Percentiles rank a stretch among this genome's conserved stretches.
phyloP scores from a whole-genome alignment of 176 grass and related monocot genomes.

The Otatea glauca region DNA sequence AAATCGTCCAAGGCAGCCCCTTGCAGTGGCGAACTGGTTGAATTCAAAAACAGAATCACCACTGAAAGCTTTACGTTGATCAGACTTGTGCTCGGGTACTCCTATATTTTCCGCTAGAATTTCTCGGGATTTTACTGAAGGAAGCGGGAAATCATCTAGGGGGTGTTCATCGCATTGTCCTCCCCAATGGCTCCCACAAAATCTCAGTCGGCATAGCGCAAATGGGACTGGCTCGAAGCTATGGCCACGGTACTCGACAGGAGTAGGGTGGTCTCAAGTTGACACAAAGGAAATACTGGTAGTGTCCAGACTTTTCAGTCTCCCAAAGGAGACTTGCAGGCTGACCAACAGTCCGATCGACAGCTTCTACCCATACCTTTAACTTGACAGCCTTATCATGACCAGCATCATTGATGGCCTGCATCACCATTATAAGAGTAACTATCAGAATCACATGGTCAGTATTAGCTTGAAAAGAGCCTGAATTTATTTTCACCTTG shows the following conservation, averaged over 20 bases:
- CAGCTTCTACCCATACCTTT: conserved; percentile 88
- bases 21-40: conserved; percentile 68
- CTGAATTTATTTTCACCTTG: conserved; percentile 59
- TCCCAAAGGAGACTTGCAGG: conserved; percentile 81
- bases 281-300: conserved; percentile 76
- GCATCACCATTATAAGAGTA: conserved; percentile 16
- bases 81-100: neutral
- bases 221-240: conserved; percentile 91
- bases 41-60: conserved; percentile 80
- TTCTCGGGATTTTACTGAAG: conserved; percentile 62
- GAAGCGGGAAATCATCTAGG: conserved; percentile 76
- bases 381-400: conserved; percentile 92
- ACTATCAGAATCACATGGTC: conserved; percentile 14
- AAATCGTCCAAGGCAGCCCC: conserved; percentile 88
- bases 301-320: conserved; percentile 70
- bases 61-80: conserved; percentile 43
- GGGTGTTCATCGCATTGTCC: conserved; percentile 52
- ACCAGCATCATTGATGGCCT: conserved; percentile 95
- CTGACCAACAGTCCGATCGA: conserved; percentile 79
- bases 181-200: conserved; percentile 69
- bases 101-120: conserved; percentile 46
- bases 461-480: conserved; percentile 5
- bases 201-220: conserved; percentile 67
- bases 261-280: conserved; percentile 96
- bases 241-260: conserved; percentile 92